Evolutionary conservation across 1,139 yeast genomes (phyloP).

Genomic region (Citeromyces siamensis): DNA sequence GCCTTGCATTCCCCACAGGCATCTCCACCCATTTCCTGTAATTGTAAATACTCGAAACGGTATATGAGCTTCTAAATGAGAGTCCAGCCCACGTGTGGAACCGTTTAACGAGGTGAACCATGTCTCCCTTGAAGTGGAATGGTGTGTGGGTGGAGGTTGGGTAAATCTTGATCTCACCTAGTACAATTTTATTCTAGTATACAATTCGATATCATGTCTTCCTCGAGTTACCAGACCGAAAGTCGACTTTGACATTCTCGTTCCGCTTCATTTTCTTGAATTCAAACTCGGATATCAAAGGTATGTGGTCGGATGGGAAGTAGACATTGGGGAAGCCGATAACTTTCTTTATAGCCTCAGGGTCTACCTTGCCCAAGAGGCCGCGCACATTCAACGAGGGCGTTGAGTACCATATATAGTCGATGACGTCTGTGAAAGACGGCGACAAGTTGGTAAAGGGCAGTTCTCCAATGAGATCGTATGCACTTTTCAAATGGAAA

Average conservation of each 20-base stretch:
- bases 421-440: slow-evolving; percentile 84
- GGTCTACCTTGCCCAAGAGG: slow-evolving; percentile 73
- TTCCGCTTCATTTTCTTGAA: slow-evolving; percentile 38
- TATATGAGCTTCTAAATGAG: not conserved
- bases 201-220: slow-evolving; percentile 30
- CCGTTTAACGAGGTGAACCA: too few species aligned
- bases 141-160: too few species aligned
- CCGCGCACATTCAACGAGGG: slow-evolving; percentile 72
- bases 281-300: slow-evolving; percentile 67
- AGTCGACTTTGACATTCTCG: slow-evolving; percentile 39
- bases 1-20: not conserved
- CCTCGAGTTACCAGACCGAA: slow-evolving; percentile 28
- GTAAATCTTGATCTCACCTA: too few species aligned
- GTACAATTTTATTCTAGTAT: too few species aligned
- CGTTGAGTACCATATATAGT: slow-evolving; percentile 91
- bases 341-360: slow-evolving; percentile 57
- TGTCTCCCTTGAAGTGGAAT: too few species aligned
- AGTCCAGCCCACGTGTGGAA: not conserved
- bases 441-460: slow-evolving; percentile 95
- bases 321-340: slow-evolving; percentile 93
- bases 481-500: slow-evolving; percentile 76
- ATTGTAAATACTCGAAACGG: not conserved
- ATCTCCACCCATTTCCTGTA: not conserved
- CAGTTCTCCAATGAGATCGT: slow-evolving; percentile 73
- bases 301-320: slow-evolving; percentile 91